These are phyloP conservation scores for Candida khao-thaluensis DNA, from an alignment of 805 yeast species.

Conservation along the genomic window DNA sequence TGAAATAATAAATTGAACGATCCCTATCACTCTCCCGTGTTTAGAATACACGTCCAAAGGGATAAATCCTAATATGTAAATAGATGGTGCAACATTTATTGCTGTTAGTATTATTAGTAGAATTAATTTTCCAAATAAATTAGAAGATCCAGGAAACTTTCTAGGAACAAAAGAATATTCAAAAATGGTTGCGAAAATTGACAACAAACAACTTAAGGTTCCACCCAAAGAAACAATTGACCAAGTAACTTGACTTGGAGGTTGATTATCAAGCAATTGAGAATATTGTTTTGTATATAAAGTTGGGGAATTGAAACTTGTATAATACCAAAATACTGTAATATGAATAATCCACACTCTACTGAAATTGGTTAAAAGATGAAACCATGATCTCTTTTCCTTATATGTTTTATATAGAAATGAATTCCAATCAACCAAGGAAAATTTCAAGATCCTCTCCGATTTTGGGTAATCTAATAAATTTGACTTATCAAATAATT, in stretches of 20 bases:
- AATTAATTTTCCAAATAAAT: slow-evolving; percentile 16
- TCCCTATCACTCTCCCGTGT: slow-evolving; percentile 23
- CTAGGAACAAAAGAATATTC: slow-evolving; percentile 29
- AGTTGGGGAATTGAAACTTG: slow-evolving; percentile 50
- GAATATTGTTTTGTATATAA: slow-evolving; percentile 45
- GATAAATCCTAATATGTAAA: slow-evolving; percentile 27
- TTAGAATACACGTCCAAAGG: slow-evolving; percentile 25
- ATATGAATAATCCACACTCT: slow-evolving; percentile 55
- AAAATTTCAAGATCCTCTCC: slow-evolving; percentile 31
- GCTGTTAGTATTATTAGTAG: slow-evolving; percentile 16
- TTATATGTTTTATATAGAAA: slow-evolving; percentile 46
- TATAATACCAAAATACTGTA: slow-evolving; percentile 51
- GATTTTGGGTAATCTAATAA: slow-evolving; percentile 28
- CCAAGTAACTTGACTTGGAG: slow-evolving; percentile 44
- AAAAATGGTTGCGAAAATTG: slow-evolving; percentile 24
- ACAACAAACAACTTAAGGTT: slow-evolving; percentile 33
- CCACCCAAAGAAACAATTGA: slow-evolving; percentile 49
- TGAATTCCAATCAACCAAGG: slow-evolving; percentile 39
- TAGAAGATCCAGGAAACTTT: slow-evolving; percentile 23
- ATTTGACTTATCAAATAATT: slow-evolving; percentile 29
- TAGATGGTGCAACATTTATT: slow-evolving; percentile 28
- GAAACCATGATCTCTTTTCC: slow-evolving; percentile 52
- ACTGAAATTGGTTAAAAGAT: slow-evolving; percentile 48
- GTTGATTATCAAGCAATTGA: slow-evolving; percentile 42
- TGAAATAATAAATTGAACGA: slow-evolving; percentile 29